phyloP scores from a whole-genome alignment of 2,329 filamentous ascomycete species.

The Orbilia javanica region DNA sequence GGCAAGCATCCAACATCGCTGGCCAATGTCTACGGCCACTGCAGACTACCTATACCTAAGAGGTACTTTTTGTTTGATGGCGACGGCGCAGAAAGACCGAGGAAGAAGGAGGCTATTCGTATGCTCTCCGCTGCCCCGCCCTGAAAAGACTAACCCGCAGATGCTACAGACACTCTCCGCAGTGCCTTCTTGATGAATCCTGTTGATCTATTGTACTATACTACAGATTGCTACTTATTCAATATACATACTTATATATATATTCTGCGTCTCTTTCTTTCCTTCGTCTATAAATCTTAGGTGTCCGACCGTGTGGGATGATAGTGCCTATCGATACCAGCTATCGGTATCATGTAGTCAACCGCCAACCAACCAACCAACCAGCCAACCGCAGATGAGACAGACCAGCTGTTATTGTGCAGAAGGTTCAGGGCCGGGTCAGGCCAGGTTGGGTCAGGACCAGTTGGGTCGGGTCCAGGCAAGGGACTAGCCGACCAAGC shows the following conservation, averaged over 20 bases:
- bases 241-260: no score
- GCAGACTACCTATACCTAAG: no score
- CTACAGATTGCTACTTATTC: constrained; percentile 44
- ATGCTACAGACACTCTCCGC: background rate
- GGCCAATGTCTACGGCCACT: no score
- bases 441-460: constrained; percentile 23
- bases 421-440: background rate
- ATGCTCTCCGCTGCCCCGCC: constrained; percentile 18
- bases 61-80: no score
- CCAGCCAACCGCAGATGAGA: background rate
- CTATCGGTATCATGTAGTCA: constrained; percentile 2
- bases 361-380: no score
- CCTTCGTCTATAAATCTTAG: constrained; percentile 22
- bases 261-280: no score
- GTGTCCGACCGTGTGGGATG: constrained; percentile 16
- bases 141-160: constrained; percentile 41
- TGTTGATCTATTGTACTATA: constrained; percentile 56
- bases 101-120: constrained; percentile 23
- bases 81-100: no score
- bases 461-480: background rate
- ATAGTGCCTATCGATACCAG: background rate
- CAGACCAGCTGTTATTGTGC: background rate
- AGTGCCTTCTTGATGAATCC: constrained; percentile 9
- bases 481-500: constrained; percentile 2
- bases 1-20: no score